Conservation (phyloP, 2,329 filamentous ascomycete species). For the Dactylellina haptotyla region DNA sequence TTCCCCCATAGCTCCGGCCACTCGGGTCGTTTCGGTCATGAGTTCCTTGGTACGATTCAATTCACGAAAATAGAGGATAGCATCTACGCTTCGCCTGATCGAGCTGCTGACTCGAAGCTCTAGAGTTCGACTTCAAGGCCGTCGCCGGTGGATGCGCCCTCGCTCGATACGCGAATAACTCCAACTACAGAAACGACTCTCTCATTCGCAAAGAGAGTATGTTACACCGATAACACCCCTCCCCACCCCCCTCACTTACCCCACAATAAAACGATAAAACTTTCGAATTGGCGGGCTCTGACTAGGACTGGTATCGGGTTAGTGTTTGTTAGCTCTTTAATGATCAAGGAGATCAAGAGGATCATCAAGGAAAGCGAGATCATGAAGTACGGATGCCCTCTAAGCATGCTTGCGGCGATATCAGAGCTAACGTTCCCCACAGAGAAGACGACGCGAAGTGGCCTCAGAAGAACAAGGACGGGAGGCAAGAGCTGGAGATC, state of each 20-base stretch:
- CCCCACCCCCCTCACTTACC: no score
- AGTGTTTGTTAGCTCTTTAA: conserved; percentile 95
- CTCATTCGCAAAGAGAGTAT: conserved; percentile 98
- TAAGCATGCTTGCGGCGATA: not conserved
- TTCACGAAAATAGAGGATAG: not conserved
- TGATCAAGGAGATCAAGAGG: conserved; percentile 93
- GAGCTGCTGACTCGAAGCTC: conserved; percentile 55
- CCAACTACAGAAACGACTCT: conserved; percentile 98
- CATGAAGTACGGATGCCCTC: conserved; percentile 75
- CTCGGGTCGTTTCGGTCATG: conserved; percentile 95
- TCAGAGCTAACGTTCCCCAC: conserved; percentile 23
- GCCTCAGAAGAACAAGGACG: conserved; percentile 99
- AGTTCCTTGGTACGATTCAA: conserved; percentile 81
- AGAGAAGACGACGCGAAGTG: conserved; percentile 98
- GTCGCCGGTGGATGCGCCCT: conserved; percentile 94
- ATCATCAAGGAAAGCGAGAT: conserved; percentile 98
- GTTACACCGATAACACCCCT: conserved; percentile 62
- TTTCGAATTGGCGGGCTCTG: no score
- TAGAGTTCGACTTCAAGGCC: conserved; percentile 95
- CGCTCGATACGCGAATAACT: conserved; percentile 98
- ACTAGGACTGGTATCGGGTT: no score
- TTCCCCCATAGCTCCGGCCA: conserved; percentile 80
- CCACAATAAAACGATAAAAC: no score
- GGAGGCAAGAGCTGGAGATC: conserved; percentile 95
- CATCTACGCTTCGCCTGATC: not conserved